Conservation (phyloP, 73 alveolate species). For the Paramecium primaurelia region DNA sequence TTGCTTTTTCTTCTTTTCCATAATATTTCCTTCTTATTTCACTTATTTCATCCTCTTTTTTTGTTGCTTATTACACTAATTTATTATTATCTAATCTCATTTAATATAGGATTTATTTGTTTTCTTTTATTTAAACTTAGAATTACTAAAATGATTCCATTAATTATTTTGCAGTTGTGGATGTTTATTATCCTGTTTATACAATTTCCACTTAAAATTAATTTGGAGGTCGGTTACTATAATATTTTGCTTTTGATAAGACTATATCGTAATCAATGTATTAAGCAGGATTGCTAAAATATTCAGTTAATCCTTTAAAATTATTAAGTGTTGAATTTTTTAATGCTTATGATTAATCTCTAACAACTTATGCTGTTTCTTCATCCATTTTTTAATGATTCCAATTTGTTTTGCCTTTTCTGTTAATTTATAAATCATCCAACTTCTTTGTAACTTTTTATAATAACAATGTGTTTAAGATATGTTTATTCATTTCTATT, state of each 20-base stretch:
- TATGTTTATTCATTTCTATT: slow-evolving; percentile 23
- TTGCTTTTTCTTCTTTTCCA: slow-evolving; percentile 7
- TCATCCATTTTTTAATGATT: slow-evolving; percentile 43
- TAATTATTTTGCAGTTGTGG: background rate
- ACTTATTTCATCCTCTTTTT: slow-evolving; percentile 28
- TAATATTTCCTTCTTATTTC: slow-evolving; percentile 20
- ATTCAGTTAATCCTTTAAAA: slow-evolving; percentile 46
- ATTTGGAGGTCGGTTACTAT: slow-evolving; percentile 25
- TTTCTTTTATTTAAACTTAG: background rate
- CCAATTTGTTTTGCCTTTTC: background rate
- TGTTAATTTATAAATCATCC: slow-evolving; percentile 2
- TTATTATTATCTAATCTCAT: slow-evolving; percentile 26
- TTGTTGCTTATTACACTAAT: background rate
- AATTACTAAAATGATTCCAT: slow-evolving; percentile 20
- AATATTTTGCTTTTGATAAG: background rate
- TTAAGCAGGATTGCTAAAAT: slow-evolving; percentile 25
- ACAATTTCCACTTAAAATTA: background rate
- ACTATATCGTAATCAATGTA: slow-evolving; percentile 46
- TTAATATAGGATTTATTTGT: background rate
- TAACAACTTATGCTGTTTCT: slow-evolving; percentile 6
- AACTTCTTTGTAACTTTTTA: slow-evolving; percentile 36
- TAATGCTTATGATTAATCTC: slow-evolving; percentile 27
- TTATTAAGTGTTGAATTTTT: slow-evolving; percentile 10
- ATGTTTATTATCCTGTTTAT: background rate
- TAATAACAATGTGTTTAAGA: background rate